A percentile compares a stretch with the other conserved stretches of the same genome.
Evolutionary conservation across 1,284 basidiomycete genomes (phyloP).

Genomic region (Chalciporus piperatoides): DNA sequence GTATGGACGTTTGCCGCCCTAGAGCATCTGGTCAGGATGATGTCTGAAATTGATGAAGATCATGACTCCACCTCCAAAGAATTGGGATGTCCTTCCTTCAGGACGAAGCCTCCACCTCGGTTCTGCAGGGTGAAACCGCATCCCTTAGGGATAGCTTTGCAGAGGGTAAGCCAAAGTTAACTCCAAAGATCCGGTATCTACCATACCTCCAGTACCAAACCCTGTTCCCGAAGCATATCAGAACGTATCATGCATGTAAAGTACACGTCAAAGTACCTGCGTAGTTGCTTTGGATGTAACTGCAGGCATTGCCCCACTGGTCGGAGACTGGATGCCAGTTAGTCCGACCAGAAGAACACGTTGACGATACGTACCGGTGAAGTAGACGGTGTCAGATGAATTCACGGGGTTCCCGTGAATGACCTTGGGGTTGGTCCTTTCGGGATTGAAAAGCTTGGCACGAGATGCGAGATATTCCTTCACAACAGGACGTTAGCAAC

Average conservation of each 20-base stretch:
- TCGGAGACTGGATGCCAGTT: conserved; percentile 58
- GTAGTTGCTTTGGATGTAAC: conserved; percentile 93
- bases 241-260: not conserved
- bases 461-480: conserved; percentile 79
- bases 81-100: conserved; percentile 83
- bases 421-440: conserved; percentile 61
- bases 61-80: conserved; percentile 52
- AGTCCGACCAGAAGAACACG: not conserved
- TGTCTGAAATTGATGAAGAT: not conserved
- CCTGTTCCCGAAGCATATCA: conserved; percentile 37
- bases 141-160: conserved; percentile 77
- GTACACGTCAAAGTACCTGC: conserved; percentile 47
- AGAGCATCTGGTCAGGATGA: conserved; percentile 1
- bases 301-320: conserved; percentile 91
- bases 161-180: conserved; percentile 10
- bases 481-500: conserved; percentile 4
- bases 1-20: conserved; percentile 87
- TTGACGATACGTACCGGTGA: conserved; percentile 53
- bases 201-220: conserved; percentile 73
- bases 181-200: not conserved
- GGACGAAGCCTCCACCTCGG: conserved; percentile 81
- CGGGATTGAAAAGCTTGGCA: conserved; percentile 76
- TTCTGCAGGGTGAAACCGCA: conserved; percentile 98
- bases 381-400: conserved; percentile 92
- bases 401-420: conserved; percentile 75